phyloP scores from a whole-genome alignment of 306 rosid genomes.

The Medicago lupulina region DNA sequence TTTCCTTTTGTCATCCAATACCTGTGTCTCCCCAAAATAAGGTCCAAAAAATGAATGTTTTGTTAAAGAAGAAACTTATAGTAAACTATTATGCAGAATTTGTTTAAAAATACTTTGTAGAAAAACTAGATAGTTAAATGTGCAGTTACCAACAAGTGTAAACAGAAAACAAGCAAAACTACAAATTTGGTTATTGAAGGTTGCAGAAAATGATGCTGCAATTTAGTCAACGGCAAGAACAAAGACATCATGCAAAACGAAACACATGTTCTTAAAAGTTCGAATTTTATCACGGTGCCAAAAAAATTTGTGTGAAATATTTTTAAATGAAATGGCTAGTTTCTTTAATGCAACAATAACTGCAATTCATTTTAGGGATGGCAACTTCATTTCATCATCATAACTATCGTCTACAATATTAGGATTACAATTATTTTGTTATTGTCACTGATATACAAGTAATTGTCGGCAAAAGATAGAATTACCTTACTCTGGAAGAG shows the following conservation, averaged over 20 bases:
- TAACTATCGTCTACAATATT: too few relatives aligned
- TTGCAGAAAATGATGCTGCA: too few relatives aligned
- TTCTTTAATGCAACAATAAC: not conserved
- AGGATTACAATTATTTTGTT: not conserved
- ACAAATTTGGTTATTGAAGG: conserved; percentile 7
- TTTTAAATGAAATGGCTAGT: conserved; percentile 8
- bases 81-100: conserved; percentile 13
- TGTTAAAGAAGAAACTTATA: conserved; percentile 29
- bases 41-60: conserved; percentile 31
- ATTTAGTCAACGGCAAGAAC: too few relatives aligned
- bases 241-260: too few relatives aligned
- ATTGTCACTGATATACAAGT: not conserved
- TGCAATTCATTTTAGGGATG: too few relatives aligned
- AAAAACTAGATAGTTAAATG: not conserved
- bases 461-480: conserved; percentile 19
- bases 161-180: not conserved
- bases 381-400: too few relatives aligned
- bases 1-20: conserved; percentile 60
- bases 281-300: too few relatives aligned
- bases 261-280: too few relatives aligned
- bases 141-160: not conserved
- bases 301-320: not conserved
- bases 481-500: conserved; percentile 90
- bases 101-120: not conserved
- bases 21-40: conserved; percentile 43